Percentiles rank a stretch among this genome's conserved stretches.
Evolutionary conservation across 352 stramenopile genomes (phyloP).

Genomic region (Globisporangium rhizosaccharum): DNA sequence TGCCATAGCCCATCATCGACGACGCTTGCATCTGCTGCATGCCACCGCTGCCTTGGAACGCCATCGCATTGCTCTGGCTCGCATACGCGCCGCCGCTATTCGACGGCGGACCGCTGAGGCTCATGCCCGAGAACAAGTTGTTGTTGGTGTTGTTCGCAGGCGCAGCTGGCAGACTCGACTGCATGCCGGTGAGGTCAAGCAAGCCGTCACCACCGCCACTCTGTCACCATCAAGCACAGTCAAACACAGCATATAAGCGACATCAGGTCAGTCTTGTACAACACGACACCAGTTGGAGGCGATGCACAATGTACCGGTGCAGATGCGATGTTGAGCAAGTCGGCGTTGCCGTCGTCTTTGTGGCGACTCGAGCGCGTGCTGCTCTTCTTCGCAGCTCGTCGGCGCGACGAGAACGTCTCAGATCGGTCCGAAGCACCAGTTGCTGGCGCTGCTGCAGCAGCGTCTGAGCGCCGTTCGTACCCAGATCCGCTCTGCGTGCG

Average conservation of each 20-base stretch:
- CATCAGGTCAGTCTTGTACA: neutral
- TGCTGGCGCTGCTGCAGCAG: slow-evolving; percentile 17
- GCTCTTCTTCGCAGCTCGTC: slow-evolving; percentile 64
- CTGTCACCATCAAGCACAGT: neutral
- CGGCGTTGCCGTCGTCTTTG: slow-evolving; percentile 46
- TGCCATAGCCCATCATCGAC: slow-evolving; percentile 22
- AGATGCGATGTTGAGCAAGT: slow-evolving; percentile 58
- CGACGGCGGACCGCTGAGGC: slow-evolving; percentile 19
- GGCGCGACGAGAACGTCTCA: slow-evolving; percentile 65
- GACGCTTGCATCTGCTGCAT: slow-evolving; percentile 8
- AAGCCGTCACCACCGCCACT: slow-evolving; percentile 19
- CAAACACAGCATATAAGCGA: neutral
- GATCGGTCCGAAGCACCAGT: slow-evolving; percentile 31
- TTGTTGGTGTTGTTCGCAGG: slow-evolving; percentile 18
- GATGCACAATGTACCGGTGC: slow-evolving; percentile 18
- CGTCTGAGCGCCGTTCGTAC: slow-evolving; percentile 18
- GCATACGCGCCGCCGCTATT: slow-evolving; percentile 23
- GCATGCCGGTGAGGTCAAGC: slow-evolving; percentile 38
- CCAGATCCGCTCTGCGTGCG: slow-evolving; percentile 37
- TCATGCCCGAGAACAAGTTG: slow-evolving; percentile 69
- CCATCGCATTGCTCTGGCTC: slow-evolving; percentile 29
- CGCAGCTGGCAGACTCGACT: slow-evolving; percentile 37
- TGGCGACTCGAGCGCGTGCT: slow-evolving; percentile 43
- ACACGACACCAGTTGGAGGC: neutral
- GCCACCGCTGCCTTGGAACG: slow-evolving; percentile 14